Base-by-base conservation (phyloP, 441 rosid genomes). In the Sinapis alba region DNA sequence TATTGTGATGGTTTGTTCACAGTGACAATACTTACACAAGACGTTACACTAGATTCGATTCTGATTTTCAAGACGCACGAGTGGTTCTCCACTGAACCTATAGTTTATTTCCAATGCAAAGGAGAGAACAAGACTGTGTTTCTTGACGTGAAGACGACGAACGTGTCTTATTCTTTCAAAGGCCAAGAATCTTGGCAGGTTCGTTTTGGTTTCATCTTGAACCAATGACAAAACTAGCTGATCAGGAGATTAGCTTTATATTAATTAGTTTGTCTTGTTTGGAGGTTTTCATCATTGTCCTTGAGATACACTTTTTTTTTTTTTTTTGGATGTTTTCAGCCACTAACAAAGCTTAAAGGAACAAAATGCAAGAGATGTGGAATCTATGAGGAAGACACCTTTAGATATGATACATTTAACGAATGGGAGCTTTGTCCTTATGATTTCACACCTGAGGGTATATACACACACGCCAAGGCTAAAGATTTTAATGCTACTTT, bases 391-490 rank as follows among this genome's bases (percentile, higher is more conserved):
- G 13, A 82, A 76, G 95, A 93, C 73, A 60, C 13, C 7, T 47
- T 82, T 21, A 38, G 80, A 1, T 88, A 84, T 71, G 91, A 93
- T 72, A 83, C 83, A 11, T 90, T 71, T 84, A 89, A 86, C 19
- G 97, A 90, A 71, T 95, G 98, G 98, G 97, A 95, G 80, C 63
- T 95, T 50, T 95, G 98, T 75, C 83, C 94, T 71, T 91, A 94
- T 6, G 95, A 88, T 74, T 96, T 96, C 78, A 47, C 68, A 34
- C 76, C 71, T 58, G 84, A 81, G 16, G 96, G 92, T 26, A 91
- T 73, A 70, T 89, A 86, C 75, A 76, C 67, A 7, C 83, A 84
- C 19, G 19, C 5, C 74, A 87, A 81, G 67, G 80, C 79, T 5
- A 79, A 86, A 23, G 96, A 91, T 79, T 82, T 91, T 10, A 84